These are phyloP conservation scores for Fusarium haematococcum DNA, from an alignment of 2,329 filamentous ascomycete species.

Conservation along the genomic window DNA sequence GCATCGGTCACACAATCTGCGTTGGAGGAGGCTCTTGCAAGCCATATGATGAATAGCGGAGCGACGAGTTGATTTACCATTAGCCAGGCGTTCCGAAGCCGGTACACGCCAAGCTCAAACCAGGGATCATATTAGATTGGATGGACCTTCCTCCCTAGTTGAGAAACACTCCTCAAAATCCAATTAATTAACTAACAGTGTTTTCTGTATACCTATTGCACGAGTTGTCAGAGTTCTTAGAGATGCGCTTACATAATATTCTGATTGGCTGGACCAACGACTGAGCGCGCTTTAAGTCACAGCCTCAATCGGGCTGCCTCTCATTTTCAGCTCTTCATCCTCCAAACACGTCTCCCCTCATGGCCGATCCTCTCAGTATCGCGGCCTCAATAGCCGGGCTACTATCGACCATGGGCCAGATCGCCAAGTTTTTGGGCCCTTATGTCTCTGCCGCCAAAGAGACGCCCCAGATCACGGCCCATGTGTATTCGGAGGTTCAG, in stretches of 20 bases:
- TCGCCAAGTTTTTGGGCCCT: background rate
- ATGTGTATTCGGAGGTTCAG: constrained; percentile 21
- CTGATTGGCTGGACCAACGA: background rate
- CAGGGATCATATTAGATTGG: no score
- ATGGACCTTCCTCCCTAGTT: background rate
- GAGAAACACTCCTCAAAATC: background rate
- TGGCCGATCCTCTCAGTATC: constrained; percentile 19
- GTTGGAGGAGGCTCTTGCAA: background rate
- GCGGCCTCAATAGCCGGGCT: constrained; percentile 26
- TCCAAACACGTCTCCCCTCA: background rate
- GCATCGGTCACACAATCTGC: background rate
- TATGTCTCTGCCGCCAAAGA: constrained; percentile 27
- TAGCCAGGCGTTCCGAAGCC: background rate
- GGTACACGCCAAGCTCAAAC: no score
- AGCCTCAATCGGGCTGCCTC: constrained; percentile 1
- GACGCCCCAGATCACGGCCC: constrained; percentile 18
- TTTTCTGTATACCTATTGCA: background rate
- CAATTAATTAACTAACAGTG: background rate
- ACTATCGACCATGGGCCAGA: background rate
- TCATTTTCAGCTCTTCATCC: constrained; percentile 1
- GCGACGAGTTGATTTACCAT: background rate
- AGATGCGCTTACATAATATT: background rate
- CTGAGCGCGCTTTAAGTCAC: background rate
- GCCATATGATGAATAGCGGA: background rate
- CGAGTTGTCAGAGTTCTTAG: no score